These are phyloP conservation scores for Saccharomycopsis selenospora DNA, from an alignment of 805 yeast genomes.

Conservation along the genomic window DNA sequence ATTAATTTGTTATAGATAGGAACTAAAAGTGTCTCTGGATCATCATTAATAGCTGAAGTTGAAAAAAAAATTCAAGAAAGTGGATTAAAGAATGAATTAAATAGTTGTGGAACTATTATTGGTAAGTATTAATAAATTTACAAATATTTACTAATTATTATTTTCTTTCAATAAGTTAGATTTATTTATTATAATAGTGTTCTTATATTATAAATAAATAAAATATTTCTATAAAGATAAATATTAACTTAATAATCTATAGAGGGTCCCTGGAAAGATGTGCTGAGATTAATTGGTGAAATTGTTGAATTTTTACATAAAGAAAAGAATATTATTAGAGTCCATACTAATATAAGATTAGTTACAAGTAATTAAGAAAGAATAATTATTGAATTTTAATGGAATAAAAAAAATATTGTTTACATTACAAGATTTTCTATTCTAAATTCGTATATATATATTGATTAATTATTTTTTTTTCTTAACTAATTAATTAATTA, in stretches of 20 bases:
- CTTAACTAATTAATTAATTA: no score
- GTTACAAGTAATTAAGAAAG: conserved; percentile 43
- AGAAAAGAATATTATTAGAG: conserved; percentile 56
- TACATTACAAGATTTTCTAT: neutral
- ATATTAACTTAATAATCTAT: no score
- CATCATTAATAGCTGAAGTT: conserved; percentile 67
- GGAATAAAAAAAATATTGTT: neutral
- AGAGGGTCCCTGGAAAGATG: conserved; percentile 85
- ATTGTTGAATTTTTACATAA: conserved; percentile 66
- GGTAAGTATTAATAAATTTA: no score
- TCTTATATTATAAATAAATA: neutral
- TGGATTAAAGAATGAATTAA: conserved; percentile 59
- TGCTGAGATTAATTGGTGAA: conserved; percentile 67
- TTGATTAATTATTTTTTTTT: no score
- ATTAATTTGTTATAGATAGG: conserved; percentile 39
- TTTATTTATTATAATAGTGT: no score
- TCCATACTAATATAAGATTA: conserved; percentile 77
- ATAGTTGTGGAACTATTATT: conserved; percentile 86
- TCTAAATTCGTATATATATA: no score
- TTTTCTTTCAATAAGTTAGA: no score
- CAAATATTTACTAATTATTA: no score
- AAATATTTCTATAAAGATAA: no score
- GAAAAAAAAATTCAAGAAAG: conserved; percentile 57
- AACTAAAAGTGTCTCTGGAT: conserved; percentile 66
- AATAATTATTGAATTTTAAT: neutral